Evolutionary conservation across 2,329 filamentous ascomycete species (phyloP), one percentile per base, ranked within the genome.

Genomic region (Hawksworthiomyces lignivorus): DNA sequence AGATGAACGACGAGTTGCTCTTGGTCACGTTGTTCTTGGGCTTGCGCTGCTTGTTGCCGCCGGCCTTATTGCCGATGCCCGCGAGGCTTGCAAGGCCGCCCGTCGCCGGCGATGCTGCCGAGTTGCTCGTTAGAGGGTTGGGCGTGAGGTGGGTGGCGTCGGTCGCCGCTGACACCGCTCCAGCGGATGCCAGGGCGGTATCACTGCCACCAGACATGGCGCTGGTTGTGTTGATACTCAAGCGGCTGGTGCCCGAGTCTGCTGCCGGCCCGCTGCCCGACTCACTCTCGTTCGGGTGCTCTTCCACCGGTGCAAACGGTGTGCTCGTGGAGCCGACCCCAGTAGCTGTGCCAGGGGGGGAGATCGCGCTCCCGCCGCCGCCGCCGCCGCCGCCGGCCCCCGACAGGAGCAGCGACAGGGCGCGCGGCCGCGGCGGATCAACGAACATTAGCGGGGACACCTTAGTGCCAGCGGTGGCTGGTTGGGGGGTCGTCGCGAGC

Each of bases 1-100:
- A 96, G 22, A 98, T 92, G 58, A 96, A 98, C 1, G 90, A 95
- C 9, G 92, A 98, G 62, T 95, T 97, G 66, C 88, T 97, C 70
- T 98, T 98, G 39, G 90, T 82, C 61, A 98, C 92, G 61, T 94
- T 97, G 64, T 90, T 97, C 72, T 97, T 98, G 3, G 92, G 92
- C 62, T 98, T 98, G 56, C 82, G 78, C 59, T 80, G 76, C 70
- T 96, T 96, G 50, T 77, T 32, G 39, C 47, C 80, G 30, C 77
- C 73, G 55, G 89, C 86, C 55, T 87, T 87, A 39, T 74, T 72
- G 15, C 72, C 70, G 4, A 77, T 64, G 10, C 73, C 68, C 22
- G 97, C 70, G 20, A 86, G 73, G 54, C 92, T 86, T 7, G 90
- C 90, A 61, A 96, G 96, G 0, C 82, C 77, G 1, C 85, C 83